phyloP scores from a whole-genome alignment of 805 yeast genomes.

The Cyberlindnera saturnus region DNA sequence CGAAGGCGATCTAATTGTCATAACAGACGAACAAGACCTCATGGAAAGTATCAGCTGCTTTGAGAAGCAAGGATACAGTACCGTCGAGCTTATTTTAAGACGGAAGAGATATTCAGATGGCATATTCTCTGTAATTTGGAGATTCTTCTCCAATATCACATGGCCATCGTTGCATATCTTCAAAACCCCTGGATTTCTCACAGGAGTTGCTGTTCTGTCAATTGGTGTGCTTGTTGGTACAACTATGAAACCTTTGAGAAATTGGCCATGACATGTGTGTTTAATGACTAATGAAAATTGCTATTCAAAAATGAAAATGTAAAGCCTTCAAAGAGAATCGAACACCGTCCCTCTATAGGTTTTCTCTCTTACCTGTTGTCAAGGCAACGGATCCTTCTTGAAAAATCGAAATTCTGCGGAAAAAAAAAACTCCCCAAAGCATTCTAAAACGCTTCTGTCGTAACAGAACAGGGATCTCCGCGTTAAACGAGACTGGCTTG shows the following conservation, averaged over 20 bases:
- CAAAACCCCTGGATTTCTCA: slow-evolving; percentile 1
- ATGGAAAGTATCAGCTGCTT: slow-evolving; percentile 20
- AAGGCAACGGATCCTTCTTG: too few relatives aligned
- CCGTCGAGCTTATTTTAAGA: slow-evolving; percentile 14
- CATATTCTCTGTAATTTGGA: slow-evolving; percentile 4
- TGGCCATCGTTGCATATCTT: background rate
- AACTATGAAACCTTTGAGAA: background rate
- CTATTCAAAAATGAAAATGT: slow-evolving; percentile 4
- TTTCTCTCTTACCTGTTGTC: too few relatives aligned
- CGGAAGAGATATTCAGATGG: background rate
- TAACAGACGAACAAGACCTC: slow-evolving; percentile 31
- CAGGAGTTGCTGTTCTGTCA: slow-evolving; percentile 17
- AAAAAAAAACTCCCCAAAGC: too few relatives aligned
- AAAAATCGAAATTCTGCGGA: too few relatives aligned
- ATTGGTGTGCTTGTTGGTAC: slow-evolving; percentile 20
- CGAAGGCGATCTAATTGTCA: slow-evolving; percentile 30
- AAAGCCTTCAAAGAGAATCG: background rate
- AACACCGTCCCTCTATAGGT: background rate
- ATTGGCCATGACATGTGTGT: background rate
- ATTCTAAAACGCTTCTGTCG: too few relatives aligned
- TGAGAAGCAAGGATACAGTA: slow-evolving; percentile 4
- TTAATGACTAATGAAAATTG: slow-evolving; percentile 1
- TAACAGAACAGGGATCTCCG: too few relatives aligned
- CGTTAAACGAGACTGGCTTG: too few relatives aligned
- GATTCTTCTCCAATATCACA: slow-evolving; percentile 1